Evolutionary conservation across 1,139 yeast genomes (phyloP), one percentile per base, ranked within the genome.

Genomic region (Meyerozyma elateridarum): DNA sequence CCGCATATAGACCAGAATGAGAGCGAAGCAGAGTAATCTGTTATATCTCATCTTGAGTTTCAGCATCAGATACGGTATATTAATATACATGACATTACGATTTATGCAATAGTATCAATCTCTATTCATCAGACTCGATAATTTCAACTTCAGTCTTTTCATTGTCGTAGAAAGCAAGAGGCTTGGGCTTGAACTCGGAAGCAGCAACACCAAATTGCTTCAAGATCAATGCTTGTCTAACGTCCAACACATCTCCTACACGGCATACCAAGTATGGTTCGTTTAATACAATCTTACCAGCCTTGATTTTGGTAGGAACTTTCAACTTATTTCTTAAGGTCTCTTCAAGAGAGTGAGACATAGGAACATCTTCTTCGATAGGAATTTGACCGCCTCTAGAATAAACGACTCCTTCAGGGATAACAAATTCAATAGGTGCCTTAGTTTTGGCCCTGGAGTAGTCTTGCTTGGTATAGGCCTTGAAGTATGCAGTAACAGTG

Each of bases 121-220:
- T n/a, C n/a, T n/a, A n/a, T n/a, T n/a, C n/a, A 13, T 24, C 15
- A 20, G 14, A 14, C 14, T 44, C 32, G 25, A 51, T 44, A 40
- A 57, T 52, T 25, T 51, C 52, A 29, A 63, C 55, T 43, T 59
- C 60, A 18, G 59, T 46, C 30, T 47, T 45, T 42, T 80, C 84
- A 38, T 70, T 73, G 52, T 80, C 77, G 55, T 84, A 91, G 59
- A 72, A 84, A 14, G 93, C 96, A 46, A 81, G 61, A 41, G 83
- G 65, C 47, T 77, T 73, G 36, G 91, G 91, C 58, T 80, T 85
- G 62, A 89, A 91, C 54, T 87, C 89, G 32, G 96, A 75, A 37
- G 89, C 87, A 17, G 96, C 96, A 38, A 91, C 76, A 51, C 99
- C 99, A 59, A 91, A 93, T 52, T 87, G 93, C 62, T 93, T 93